Evolutionary conservation across 2,329 filamentous ascomycete genomes (phyloP).

Genomic region (Botryotinia convoluta): DNA sequence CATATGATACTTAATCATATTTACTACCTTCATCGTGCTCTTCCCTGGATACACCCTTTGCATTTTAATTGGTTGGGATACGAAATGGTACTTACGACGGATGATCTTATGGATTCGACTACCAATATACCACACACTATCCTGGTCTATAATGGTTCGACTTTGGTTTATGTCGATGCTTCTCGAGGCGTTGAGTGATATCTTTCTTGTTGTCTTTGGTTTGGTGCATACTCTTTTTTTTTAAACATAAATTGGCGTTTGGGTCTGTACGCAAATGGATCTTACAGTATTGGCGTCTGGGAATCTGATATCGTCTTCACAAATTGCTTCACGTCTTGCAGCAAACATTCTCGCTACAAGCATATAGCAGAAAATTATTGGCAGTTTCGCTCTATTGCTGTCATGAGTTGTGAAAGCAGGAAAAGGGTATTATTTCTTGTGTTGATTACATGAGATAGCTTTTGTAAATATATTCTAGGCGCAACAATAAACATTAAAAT

Average conservation of each 20-base stretch:
- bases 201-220: conserved; percentile 13
- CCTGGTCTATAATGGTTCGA: conserved; percentile 14
- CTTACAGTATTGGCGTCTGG: conserved; percentile 20
- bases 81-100: conserved; percentile 36
- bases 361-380: conserved; percentile 17
- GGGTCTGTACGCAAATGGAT: conserved; percentile 19
- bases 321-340: conserved; percentile 12
- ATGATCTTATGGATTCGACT: conserved; percentile 25
- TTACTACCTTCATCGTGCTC: conserved; percentile 34
- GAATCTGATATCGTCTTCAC: conserved; percentile 7
- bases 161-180: conserved; percentile 20
- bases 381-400: conserved; percentile 19
- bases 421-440: conserved; percentile 15
- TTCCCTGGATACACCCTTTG: conserved; percentile 35
- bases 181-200: conserved; percentile 16
- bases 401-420: conserved; percentile 14
- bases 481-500: conserved; percentile 7
- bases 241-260: conserved; percentile 17
- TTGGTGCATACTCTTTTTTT: conserved; percentile 18
- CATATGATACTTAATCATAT: conserved; percentile 26
- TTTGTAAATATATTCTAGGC: conserved; percentile 17
- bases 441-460: conserved; percentile 15
- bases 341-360: conserved; percentile 19
- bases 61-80: conserved; percentile 40
- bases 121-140: conserved; percentile 17